A percentile compares a stretch with the other conserved stretches of the same genome.
Evolutionary conservation across 495 filamentous ascomycete species (phyloP).

Genomic region (Hypomontagnella submonticulosa): DNA sequence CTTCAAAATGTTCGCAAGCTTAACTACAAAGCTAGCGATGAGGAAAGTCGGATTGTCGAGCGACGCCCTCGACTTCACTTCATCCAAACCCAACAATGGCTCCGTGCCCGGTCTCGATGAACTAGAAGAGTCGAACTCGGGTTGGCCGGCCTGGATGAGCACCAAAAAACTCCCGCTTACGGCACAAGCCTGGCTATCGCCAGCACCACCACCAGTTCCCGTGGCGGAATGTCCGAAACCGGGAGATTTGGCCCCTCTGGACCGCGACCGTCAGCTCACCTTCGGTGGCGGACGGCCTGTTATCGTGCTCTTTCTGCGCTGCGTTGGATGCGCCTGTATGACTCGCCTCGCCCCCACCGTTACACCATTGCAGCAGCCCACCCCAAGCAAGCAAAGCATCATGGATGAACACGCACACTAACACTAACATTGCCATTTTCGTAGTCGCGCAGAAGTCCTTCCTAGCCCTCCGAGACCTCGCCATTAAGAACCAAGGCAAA

Average conservation of each 20-base stretch:
- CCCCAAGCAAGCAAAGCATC: neutral
- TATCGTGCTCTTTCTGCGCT: constrained; percentile 64
- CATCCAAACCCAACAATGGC: constrained; percentile 40
- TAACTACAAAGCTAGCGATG: constrained; percentile 61
- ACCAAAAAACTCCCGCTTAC: constrained; percentile 57
- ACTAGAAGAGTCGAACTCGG: constrained; percentile 45
- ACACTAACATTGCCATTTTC: constrained; percentile 33
- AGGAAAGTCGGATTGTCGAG: constrained; percentile 57
- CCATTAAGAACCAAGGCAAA: constrained; percentile 55
- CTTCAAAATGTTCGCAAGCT: constrained; percentile 56
- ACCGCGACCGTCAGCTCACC: constrained; percentile 56
- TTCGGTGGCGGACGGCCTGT: constrained; percentile 52
- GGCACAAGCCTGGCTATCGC: constrained; percentile 60
- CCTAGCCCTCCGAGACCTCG: constrained; percentile 57
- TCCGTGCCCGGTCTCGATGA: constrained; percentile 37
- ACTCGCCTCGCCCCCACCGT: constrained; percentile 16
- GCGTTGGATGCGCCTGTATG: constrained; percentile 66
- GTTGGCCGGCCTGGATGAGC: constrained; percentile 53
- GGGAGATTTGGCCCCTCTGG: constrained; percentile 60
- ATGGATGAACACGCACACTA: too few relatives aligned
- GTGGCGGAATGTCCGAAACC: constrained; percentile 54
- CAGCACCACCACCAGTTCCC: constrained; percentile 57
- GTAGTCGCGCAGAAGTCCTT: constrained; percentile 68
- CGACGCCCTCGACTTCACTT: constrained; percentile 52
- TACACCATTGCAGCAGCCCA: constrained; percentile 4